Conservation (phyloP, 805 yeast species). For the Scheffersomyces amazonensis region DNA sequence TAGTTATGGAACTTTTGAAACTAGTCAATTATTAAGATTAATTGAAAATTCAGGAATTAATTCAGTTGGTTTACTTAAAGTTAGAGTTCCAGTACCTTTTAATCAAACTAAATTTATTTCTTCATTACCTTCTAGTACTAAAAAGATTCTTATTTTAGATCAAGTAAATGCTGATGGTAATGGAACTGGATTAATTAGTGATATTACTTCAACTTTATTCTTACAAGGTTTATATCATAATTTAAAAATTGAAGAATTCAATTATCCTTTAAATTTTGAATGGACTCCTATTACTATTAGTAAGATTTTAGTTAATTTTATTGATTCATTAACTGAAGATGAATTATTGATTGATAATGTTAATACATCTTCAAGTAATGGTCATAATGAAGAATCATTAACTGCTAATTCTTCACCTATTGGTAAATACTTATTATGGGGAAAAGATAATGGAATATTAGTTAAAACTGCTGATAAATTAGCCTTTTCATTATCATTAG, state of each 20-base stretch:
- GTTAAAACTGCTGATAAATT: constrained; percentile 58
- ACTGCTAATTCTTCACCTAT: constrained; percentile 42
- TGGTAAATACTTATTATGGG: constrained; percentile 58
- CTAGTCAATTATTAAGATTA: constrained; percentile 49
- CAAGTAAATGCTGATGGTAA: constrained; percentile 23
- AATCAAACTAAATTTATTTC: constrained; percentile 57
- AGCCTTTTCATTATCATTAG: constrained; percentile 68
- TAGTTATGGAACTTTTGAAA: constrained; percentile 70
- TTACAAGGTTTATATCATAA: constrained; percentile 41
- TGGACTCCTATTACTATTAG: constrained; percentile 57
- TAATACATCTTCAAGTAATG: constrained; percentile 10
- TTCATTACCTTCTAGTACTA: constrained; percentile 55
- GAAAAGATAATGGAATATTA: constrained; percentile 59
- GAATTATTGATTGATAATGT: constrained; percentile 15
- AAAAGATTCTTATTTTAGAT: constrained; percentile 58
- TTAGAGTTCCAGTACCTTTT: constrained; percentile 81
- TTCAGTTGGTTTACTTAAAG: constrained; percentile 63
- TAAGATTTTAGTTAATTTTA: constrained; percentile 46
- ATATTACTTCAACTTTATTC: constrained; percentile 70
- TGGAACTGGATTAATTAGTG: constrained; percentile 53
- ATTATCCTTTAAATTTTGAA: constrained; percentile 48
- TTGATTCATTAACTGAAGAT: constrained; percentile 23
- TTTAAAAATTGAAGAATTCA: constrained; percentile 47
- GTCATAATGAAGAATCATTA: constrained; percentile 18
- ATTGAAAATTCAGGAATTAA: constrained; percentile 31